Conservation (phyloP, 306 rosid species). For the Quercus mongolica region DNA sequence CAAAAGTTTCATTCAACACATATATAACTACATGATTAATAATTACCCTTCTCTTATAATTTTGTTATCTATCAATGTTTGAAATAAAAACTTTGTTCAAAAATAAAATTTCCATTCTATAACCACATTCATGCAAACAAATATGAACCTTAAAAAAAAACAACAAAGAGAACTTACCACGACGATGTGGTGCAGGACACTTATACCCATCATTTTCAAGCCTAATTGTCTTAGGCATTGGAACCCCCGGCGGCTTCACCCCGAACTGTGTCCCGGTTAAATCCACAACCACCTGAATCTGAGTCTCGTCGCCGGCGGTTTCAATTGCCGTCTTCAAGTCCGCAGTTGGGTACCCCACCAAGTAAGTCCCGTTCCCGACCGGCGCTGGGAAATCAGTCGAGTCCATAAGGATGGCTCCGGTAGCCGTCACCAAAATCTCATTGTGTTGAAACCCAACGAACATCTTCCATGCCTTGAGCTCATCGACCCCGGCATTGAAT, state of each 20-base stretch:
- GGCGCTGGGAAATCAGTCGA: slow-evolving; percentile 58
- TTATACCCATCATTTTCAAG: slow-evolving; percentile 72
- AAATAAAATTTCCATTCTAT: neutral
- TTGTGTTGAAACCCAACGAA: slow-evolving; percentile 67
- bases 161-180: slow-evolving; percentile 28
- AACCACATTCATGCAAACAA: neutral
- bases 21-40: no score
- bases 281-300: slow-evolving; percentile 46
- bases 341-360: slow-evolving; percentile 39
- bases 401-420: slow-evolving; percentile 48
- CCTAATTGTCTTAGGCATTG: slow-evolving; percentile 74
- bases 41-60: no score
- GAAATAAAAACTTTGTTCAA: neutral
- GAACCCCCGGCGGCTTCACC: slow-evolving; percentile 24
- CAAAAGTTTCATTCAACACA: no score
- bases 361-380: slow-evolving; percentile 67
- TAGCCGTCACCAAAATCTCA: slow-evolving; percentile 62
- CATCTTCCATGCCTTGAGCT: slow-evolving; percentile 67
- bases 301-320: slow-evolving; percentile 55
- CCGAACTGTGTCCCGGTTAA: slow-evolving; percentile 70
- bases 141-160: neutral
- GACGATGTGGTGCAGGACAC: slow-evolving; percentile 51
- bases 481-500: slow-evolving; percentile 56
- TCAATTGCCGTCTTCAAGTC: slow-evolving; percentile 71
- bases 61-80: neutral